phyloP scores from a whole-genome alignment of 1,284 basidiomycete species.

The Limonomyces culmigenus region DNA sequence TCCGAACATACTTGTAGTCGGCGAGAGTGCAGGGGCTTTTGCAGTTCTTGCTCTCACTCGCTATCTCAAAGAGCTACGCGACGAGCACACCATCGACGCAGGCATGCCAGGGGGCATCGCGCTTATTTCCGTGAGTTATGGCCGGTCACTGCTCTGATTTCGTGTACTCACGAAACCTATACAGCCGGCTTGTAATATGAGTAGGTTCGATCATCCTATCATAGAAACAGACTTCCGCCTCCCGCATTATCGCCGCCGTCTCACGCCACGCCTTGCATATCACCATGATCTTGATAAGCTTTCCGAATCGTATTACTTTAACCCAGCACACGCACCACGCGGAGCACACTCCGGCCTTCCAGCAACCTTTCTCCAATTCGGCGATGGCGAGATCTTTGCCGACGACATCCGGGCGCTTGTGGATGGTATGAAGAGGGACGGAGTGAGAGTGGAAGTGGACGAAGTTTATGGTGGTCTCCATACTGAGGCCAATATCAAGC shows the following conservation, averaged over 20 bases:
- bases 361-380: constrained; percentile 6
- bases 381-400: constrained; percentile 20
- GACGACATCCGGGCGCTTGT: constrained; percentile 17
- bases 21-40: constrained; percentile 32
- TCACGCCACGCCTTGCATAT: neutral
- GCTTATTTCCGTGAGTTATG: constrained; percentile 3
- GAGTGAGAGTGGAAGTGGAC: constrained; percentile 15
- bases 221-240: constrained; percentile 3
- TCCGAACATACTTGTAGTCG: constrained; percentile 22
- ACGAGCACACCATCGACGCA: neutral
- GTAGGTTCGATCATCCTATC: constrained; percentile 1
- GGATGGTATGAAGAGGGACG: constrained; percentile 17
- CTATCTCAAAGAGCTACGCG: constrained; percentile 5
- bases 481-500: constrained; percentile 1
- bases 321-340: constrained; percentile 1
- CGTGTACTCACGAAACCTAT: neutral
- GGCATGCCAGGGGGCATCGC: constrained; percentile 1
- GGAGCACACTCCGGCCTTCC: neutral
- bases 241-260: constrained; percentile 1
- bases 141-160: neutral
- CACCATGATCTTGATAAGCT: constrained; percentile 1
- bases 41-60: constrained; percentile 17
- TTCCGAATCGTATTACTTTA: constrained; percentile 1
- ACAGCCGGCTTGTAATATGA: constrained; percentile 3
- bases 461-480: constrained; percentile 10